phyloP scores from a whole-genome alignment of 257 asterid species.

The Plantago ovata region DNA sequence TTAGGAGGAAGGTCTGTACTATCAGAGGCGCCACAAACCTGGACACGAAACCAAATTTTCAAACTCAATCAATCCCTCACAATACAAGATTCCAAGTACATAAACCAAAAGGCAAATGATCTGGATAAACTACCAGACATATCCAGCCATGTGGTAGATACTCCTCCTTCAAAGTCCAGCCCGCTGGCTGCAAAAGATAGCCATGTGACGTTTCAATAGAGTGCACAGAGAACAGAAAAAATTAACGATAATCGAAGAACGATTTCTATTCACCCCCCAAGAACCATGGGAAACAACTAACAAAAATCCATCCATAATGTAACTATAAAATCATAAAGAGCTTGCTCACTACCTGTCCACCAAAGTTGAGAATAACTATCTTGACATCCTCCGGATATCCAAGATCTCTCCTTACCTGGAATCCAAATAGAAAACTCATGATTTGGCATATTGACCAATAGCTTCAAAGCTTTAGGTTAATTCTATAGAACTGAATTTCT shows the following conservation, averaged over 20 bases:
- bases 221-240: too few relatives aligned
- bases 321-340: neutral
- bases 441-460: constrained; percentile 10
- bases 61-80: constrained; percentile 13
- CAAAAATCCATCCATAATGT: constrained; percentile 7
- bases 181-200: constrained; percentile 74
- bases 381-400: constrained; percentile 75
- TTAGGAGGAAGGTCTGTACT: constrained; percentile 77
- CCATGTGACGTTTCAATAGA: constrained; percentile 1
- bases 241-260: too few relatives aligned
- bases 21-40: constrained; percentile 99
- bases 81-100: constrained; percentile 4
- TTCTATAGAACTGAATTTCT: neutral
- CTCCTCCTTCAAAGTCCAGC: constrained; percentile 93
- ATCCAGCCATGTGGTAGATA: constrained; percentile 94
- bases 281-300: neutral
- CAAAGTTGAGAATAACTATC: constrained; percentile 90
- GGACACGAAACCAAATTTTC: constrained; percentile 20
- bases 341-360: constrained; percentile 71
- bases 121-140: constrained; percentile 67
- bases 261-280: too few relatives aligned
- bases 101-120: constrained; percentile 10
- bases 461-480: neutral
- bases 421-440: constrained; percentile 6
- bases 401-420: constrained; percentile 80